These are phyloP conservation scores for Naganishia albida DNA, from an alignment of 1,284 basidiomycete species.

Conservation along the genomic window DNA sequence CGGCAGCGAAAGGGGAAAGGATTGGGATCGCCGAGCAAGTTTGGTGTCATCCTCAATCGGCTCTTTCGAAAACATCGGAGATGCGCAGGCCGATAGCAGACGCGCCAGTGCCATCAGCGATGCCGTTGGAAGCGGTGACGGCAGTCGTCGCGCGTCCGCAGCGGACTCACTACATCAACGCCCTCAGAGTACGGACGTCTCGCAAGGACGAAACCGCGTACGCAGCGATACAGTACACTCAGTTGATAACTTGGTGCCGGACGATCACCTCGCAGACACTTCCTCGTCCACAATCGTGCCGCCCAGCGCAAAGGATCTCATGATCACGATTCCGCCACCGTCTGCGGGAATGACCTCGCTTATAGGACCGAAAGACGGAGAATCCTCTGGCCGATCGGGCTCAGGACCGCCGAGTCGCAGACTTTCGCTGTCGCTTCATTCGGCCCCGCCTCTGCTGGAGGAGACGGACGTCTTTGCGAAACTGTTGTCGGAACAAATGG, in stretches of 20 bases:
- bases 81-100: slow-evolving; percentile 29
- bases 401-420: neutral
- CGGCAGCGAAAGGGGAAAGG: slow-evolving; percentile 23
- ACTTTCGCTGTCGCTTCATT: slow-evolving; percentile 14
- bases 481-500: slow-evolving; percentile 26
- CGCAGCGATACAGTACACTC: slow-evolving; percentile 27
- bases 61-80: slow-evolving; percentile 5
- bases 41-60: slow-evolving; percentile 25
- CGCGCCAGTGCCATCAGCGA: slow-evolving; percentile 6
- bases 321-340: slow-evolving; percentile 18
- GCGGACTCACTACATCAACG: neutral
- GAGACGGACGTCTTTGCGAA: slow-evolving; percentile 32
- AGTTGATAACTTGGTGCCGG: slow-evolving; percentile 13
- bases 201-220: neutral
- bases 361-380: neutral
- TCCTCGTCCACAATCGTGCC: slow-evolving; percentile 6
- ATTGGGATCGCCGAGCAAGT: slow-evolving; percentile 10
- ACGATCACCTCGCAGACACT: neutral
- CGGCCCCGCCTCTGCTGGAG: slow-evolving; percentile 34
- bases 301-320: slow-evolving; percentile 9
- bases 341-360: slow-evolving; percentile 15
- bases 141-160: slow-evolving; percentile 2
- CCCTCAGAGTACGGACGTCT: neutral
- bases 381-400: neutral
- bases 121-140: neutral